phyloP scores from a whole-genome alignment of 345 rosid genomes.

The Salix dunnii region DNA sequence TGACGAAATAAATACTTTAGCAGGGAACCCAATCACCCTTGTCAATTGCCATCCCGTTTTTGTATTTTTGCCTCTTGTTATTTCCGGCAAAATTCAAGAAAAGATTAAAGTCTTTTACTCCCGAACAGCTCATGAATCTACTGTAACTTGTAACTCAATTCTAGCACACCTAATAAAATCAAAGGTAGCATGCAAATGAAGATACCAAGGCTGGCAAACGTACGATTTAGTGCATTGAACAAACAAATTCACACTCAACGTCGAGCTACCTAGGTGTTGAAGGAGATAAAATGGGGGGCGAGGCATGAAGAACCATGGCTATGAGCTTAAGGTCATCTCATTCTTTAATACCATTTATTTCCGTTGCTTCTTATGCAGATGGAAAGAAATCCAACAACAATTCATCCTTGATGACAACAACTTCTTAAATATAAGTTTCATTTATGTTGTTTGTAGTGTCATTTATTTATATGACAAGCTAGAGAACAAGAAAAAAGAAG shows the following conservation, averaged over 20 bases:
- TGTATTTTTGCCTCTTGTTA: not conserved
- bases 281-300: not conserved
- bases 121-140: no score
- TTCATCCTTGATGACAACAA: not conserved
- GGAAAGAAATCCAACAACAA: not conserved
- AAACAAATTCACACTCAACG: not conserved
- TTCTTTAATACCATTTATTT: not conserved
- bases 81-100: not conserved
- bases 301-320: not conserved
- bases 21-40: not conserved
- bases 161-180: no score
- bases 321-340: not conserved
- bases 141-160: no score
- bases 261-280: not conserved
- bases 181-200: not conserved
- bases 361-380: not conserved
- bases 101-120: not conserved
- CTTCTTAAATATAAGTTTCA: not conserved
- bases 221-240: not conserved
- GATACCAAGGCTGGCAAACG: not conserved
- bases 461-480: conserved; percentile 18
- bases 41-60: not conserved
- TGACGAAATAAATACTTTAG: not conserved
- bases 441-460: not conserved
- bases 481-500: not conserved